Base-by-base conservation (phyloP, 2,329 filamentous ascomycete genomes). In the Pseudogymnoascus sp. region DNA sequence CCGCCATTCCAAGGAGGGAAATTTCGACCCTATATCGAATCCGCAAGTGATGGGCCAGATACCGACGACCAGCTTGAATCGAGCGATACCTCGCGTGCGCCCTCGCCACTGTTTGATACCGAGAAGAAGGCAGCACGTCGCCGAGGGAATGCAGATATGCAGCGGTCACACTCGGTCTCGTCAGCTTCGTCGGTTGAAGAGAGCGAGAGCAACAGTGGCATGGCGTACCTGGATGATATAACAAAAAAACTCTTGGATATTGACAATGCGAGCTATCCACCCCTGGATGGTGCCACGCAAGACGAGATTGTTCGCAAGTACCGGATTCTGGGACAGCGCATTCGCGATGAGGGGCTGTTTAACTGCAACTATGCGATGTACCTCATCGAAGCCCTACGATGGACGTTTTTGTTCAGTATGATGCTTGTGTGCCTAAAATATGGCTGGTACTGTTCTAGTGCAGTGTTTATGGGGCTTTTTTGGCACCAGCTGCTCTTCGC, bases 401-500 rank as follows among this genome's bases (percentile, higher is more conserved):
- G 96, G 72, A 76, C 80, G 1, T 74, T 86, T 14, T 82, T 96
- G 28, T 86, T 89, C 60, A 71, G 75, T 12, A 74, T 86, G 59
- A 85, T 85, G 65, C 75, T 92, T 36, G 72, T 82, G 4, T 85
- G 84, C 69, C 76, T 94, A 19, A 80, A 75, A 14, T 78, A 77
- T 70, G 81, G 81, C 36, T 91, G 88, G 84, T 93, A 90, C 70
- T 79, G 77, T 58, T 77, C 83, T 2, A 90, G 90, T 62, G 92
- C 85, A 1, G 73, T 90, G 58, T 91, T 87, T 68, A 80, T 97
- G 2, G 94, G 93, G 19, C 80, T 84, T 65, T 83, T 96, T 71
- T 97, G 94, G 93, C 94, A 97, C 72, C 94, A 97, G 73, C 82
- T 97, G 28, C 89, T 93, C 60, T 99, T 99, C 72, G 88, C 88